Evolutionary conservation across 805 yeast genomes (phyloP).

Genomic region (Saccharomycopsis sp.): DNA sequence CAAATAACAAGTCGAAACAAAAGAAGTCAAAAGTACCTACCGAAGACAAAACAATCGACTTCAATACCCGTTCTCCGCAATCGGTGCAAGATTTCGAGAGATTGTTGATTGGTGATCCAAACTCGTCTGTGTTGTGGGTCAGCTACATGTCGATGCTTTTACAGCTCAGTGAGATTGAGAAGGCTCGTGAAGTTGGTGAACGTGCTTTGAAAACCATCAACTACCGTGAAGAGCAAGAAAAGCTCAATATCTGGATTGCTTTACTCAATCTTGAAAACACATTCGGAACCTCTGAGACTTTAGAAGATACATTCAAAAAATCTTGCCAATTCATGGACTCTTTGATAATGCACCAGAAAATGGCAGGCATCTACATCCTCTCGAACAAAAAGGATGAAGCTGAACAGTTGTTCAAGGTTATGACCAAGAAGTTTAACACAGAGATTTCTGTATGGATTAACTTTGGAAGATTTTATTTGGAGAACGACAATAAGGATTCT

Average conservation of each 20-base stretch:
- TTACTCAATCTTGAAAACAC: constrained; percentile 87
- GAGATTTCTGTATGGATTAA: constrained; percentile 71
- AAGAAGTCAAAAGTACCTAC: constrained; percentile 36
- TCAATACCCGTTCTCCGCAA: constrained; percentile 82
- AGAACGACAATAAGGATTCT: constrained; percentile 44
- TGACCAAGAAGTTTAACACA: constrained; percentile 74
- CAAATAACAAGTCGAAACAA: constrained; percentile 31
- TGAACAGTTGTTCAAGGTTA: constrained; percentile 54
- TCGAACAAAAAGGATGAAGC: constrained; percentile 71
- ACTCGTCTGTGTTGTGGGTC: constrained; percentile 94
- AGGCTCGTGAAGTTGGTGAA: constrained; percentile 88
- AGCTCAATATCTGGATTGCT: constrained; percentile 94
- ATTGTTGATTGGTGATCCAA: constrained; percentile 83
- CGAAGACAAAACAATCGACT: constrained; percentile 80
- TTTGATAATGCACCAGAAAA: constrained; percentile 68
- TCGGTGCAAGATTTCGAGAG: constrained; percentile 91
- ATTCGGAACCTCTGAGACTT: constrained; percentile 79
- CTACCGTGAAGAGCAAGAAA: constrained; percentile 88
- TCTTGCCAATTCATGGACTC: constrained; percentile 92
- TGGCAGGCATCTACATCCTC: constrained; percentile 66
- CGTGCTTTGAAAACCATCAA: constrained; percentile 88
- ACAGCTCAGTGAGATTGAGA: constrained; percentile 88
- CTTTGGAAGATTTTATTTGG: constrained; percentile 72
- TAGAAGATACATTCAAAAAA: constrained; percentile 74
- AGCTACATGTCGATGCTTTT: constrained; percentile 97